Percentiles rank a stretch among this genome's conserved stretches.
Evolutionary conservation across 1,139 yeast species (phyloP).

Genomic region (Eremothecium gossypii): DNA sequence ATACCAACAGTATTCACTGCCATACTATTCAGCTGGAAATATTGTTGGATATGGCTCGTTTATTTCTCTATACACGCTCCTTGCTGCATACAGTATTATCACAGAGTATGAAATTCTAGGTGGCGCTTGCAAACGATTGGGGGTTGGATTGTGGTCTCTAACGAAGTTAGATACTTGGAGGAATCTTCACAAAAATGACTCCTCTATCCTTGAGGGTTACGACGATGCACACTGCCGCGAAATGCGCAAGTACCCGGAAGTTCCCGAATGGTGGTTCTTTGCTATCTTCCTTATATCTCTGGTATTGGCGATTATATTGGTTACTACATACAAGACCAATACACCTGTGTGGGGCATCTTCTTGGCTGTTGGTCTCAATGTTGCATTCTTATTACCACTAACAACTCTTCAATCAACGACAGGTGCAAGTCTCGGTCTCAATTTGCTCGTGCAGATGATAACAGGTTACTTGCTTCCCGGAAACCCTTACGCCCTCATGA

Average conservation of each 20-base stretch:
- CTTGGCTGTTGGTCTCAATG: slow-evolving; percentile 46
- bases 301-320: slow-evolving; percentile 40
- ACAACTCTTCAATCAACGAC: slow-evolving; percentile 43
- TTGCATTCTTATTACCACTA: slow-evolving; percentile 46
- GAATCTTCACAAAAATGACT: slow-evolving; percentile 10
- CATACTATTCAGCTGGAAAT: slow-evolving; percentile 51
- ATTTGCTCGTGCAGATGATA: slow-evolving; percentile 51
- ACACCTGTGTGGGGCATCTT: slow-evolving; percentile 47
- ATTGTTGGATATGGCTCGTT: slow-evolving; percentile 47
- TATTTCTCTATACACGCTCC: slow-evolving; percentile 50
- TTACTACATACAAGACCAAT: slow-evolving; percentile 36
- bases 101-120: slow-evolving; percentile 24
- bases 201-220: slow-evolving; percentile 26
- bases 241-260: slow-evolving; percentile 50
- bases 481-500: slow-evolving; percentile 51
- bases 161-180: slow-evolving; percentile 21
- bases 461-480: slow-evolving; percentile 59
- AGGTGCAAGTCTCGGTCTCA: slow-evolving; percentile 45
- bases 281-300: slow-evolving; percentile 40
- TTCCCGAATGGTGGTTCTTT: slow-evolving; percentile 54
- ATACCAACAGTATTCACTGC: slow-evolving; percentile 43
- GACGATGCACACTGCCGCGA: slow-evolving; percentile 48
- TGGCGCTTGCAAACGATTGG: slow-evolving; percentile 22
- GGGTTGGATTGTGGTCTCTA: slow-evolving; percentile 28
- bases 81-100: slow-evolving; percentile 38